Conservation (phyloP, 164 flowering plant species). For the Tinospora cordifolia region DNA sequence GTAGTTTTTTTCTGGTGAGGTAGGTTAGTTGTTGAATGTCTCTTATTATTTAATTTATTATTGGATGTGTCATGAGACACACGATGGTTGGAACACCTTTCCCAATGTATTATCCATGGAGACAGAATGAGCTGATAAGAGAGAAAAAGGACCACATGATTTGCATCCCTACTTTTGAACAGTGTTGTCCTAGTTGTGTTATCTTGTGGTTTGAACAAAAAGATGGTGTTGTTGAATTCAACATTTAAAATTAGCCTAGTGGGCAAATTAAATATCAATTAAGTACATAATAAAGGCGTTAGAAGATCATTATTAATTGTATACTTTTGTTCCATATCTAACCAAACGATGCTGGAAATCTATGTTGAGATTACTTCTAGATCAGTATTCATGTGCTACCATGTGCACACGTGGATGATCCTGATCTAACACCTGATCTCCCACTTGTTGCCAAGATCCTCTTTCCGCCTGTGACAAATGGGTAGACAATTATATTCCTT, state of each 20-base stretch:
- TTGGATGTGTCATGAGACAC: background rate
- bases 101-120: conserved; percentile 3
- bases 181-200: background rate
- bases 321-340: background rate
- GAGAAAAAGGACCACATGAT: conserved; percentile 24
- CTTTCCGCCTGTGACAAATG: too few species aligned
- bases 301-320: conserved; percentile 1
- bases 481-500: too few species aligned
- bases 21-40: conserved; percentile 17
- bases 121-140: background rate
- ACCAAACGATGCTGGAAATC: conserved; percentile 8
- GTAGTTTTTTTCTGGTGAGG: conserved; percentile 32
- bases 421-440: conserved; percentile 13
- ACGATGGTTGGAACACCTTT: conserved; percentile 8
- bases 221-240: background rate
- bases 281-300: background rate
- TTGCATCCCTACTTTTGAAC: conserved; percentile 23
- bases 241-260: background rate
- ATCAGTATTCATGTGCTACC: conserved; percentile 18
- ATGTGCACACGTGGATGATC: conserved; percentile 26
- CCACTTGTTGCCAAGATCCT: too few species aligned
- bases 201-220: background rate
- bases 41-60: background rate
- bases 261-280: background rate
- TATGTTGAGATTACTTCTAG: background rate